Conservation (phyloP, 2,329 filamentous ascomycete genomes). For the Zasmidium cellare region DNA sequence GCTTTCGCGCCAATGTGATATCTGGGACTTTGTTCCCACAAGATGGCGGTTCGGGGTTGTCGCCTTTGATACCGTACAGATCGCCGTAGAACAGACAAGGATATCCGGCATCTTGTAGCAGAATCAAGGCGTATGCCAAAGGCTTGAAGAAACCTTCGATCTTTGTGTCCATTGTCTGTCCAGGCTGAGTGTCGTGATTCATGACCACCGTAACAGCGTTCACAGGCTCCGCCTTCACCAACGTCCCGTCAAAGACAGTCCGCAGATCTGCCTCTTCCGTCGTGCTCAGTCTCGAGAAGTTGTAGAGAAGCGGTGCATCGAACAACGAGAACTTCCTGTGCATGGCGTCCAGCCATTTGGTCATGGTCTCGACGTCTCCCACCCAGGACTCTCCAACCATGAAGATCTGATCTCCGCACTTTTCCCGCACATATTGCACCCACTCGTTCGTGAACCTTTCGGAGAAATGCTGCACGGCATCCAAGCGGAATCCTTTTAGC, state of each 20-base stretch:
- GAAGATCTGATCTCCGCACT: constrained; percentile 54
- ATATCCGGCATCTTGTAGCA: constrained; percentile 62
- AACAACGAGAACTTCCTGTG: constrained; percentile 62
- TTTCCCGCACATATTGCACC: constrained; percentile 50
- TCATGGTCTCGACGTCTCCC: constrained; percentile 56
- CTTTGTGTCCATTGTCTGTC: constrained; percentile 62
- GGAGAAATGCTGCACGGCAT: constrained; percentile 71
- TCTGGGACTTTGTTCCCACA: constrained; percentile 46
- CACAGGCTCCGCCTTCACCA: constrained; percentile 16
- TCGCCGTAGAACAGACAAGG: constrained; percentile 71
- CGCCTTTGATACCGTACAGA: constrained; percentile 60
- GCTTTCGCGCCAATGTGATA: constrained; percentile 60
- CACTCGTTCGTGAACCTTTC: constrained; percentile 64
- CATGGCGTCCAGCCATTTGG: constrained; percentile 51
- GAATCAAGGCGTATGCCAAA: constrained; percentile 68
- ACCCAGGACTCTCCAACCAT: constrained; percentile 71
- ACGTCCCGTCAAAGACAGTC: constrained; percentile 28
- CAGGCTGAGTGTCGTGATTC: constrained; percentile 68
- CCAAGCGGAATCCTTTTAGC: constrained; percentile 66
- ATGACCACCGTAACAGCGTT: constrained; percentile 37
- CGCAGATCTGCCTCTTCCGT: constrained; percentile 61
- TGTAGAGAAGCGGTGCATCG: constrained; percentile 67
- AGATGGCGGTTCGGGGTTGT: constrained; percentile 50
- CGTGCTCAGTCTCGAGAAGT: constrained; percentile 55
- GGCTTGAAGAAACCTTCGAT: constrained; percentile 70